phyloP scores from a whole-genome alignment of 805 yeast genomes.

The Wickerhamomyces mucosus region DNA sequence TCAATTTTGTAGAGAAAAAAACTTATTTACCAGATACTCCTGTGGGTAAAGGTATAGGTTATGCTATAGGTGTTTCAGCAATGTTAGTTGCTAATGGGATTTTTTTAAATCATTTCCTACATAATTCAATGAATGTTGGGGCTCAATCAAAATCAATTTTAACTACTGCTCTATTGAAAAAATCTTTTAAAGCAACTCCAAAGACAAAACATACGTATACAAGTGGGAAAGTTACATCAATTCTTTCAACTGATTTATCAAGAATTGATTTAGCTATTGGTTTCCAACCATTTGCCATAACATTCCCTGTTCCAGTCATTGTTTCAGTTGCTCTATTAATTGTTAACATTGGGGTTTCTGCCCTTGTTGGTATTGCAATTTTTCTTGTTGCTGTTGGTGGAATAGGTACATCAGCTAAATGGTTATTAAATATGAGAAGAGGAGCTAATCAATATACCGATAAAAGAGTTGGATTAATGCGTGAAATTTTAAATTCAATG shows the following conservation, averaged over 20 bases:
- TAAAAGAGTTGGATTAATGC: constrained; percentile 47
- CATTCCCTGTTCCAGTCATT: constrained; percentile 53
- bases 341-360: constrained; percentile 58
- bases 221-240: constrained; percentile 55
- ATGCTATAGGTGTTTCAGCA: constrained; percentile 42
- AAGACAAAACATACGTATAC: constrained; percentile 45
- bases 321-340: constrained; percentile 54
- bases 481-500: constrained; percentile 53
- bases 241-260: constrained; percentile 69
- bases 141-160: constrained; percentile 57
- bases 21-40: constrained; percentile 28
- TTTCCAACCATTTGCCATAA: constrained; percentile 45
- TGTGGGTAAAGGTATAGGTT: constrained; percentile 47
- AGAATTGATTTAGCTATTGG: constrained; percentile 63
- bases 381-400: constrained; percentile 37
- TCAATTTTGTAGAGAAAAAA: constrained; percentile 41
- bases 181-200: constrained; percentile 49
- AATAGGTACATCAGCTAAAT: constrained; percentile 36
- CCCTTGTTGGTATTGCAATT: constrained; percentile 56
- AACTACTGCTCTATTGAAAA: constrained; percentile 55
- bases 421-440: constrained; percentile 41
- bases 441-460: constrained; percentile 55
- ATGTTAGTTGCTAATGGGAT: constrained; percentile 32
- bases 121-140: constrained; percentile 47
- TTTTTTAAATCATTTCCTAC: constrained; percentile 40